A percentile compares a stretch with the other conserved stretches of the same genome.
These are phyloP conservation scores for Rhytidiadelphus loreus DNA, from an alignment of 225 moss, liverwort and hornwort species.

Conservation along the genomic window DNA sequence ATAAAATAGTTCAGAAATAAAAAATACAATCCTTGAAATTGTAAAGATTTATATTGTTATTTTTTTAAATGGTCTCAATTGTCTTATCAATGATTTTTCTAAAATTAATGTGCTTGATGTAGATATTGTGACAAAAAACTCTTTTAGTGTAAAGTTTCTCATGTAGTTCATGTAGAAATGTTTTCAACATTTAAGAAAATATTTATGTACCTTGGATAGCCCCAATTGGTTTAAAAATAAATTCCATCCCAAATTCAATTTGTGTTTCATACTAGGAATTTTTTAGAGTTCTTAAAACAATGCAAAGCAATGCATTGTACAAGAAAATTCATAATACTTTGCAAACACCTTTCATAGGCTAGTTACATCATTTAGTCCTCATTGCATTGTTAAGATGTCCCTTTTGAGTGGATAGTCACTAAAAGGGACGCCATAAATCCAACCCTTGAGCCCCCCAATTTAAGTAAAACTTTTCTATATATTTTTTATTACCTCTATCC, in stretches of 20 bases:
- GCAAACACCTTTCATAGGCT: not conserved
- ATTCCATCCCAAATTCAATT: not conserved
- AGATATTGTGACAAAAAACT: accelerated
- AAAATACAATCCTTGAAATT: not conserved
- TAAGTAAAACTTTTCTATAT: not conserved
- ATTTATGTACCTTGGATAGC: not conserved
- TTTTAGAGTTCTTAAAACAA: not conserved
- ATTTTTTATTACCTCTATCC: accelerated
- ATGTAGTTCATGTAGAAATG: not conserved
- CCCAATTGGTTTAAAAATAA: not conserved
- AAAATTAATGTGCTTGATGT: not conserved
- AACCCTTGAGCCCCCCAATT: too few relatives aligned
- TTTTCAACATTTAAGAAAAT: not conserved
- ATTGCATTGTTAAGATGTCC: not conserved
- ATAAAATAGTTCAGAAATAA: not conserved
- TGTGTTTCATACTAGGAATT: not conserved
- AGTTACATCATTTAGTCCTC: not conserved
- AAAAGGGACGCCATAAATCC: too few relatives aligned
- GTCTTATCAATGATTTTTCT: not conserved
- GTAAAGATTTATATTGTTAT: not conserved
- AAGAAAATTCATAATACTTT: not conserved
- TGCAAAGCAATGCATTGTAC: not conserved
- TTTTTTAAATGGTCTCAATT: not conserved
- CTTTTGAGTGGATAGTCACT: too few relatives aligned
- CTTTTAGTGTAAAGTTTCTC: not conserved